Conservation (phyloP, 768 basidiomycete genomes). For the Glaciozyma antarctica region DNA sequence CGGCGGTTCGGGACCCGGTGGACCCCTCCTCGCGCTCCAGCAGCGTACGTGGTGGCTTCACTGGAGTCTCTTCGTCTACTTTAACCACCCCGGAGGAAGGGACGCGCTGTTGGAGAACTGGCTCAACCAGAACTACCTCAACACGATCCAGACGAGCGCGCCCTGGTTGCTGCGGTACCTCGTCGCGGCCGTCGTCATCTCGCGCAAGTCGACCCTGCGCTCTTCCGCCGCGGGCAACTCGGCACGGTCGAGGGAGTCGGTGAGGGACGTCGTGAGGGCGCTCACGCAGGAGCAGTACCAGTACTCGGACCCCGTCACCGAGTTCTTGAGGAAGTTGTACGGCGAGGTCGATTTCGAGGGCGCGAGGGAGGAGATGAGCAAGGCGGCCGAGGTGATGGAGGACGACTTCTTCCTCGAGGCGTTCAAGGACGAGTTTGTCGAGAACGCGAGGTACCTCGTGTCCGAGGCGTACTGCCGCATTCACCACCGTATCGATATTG, state of each 20-base stretch:
- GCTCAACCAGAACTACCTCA: slow-evolving; percentile 91
- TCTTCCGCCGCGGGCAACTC: slow-evolving; percentile 36
- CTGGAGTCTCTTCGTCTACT: slow-evolving; percentile 98
- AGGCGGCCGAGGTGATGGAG: slow-evolving; percentile 69
- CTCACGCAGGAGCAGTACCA: slow-evolving; percentile 94
- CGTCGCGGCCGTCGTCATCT: slow-evolving; percentile 82
- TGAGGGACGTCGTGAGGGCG: slow-evolving; percentile 84
- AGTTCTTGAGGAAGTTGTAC: slow-evolving; percentile 87
- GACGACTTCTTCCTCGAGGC: slow-evolving; percentile 91
- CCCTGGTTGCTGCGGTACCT: slow-evolving; percentile 95
- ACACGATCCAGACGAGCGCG: slow-evolving; percentile 91
- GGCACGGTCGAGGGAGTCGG: slow-evolving; percentile 44
- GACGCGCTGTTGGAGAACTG: slow-evolving; percentile 90
- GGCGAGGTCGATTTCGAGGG: slow-evolving; percentile 93
- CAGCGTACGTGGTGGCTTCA: slow-evolving; percentile 93
- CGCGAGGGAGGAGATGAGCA: slow-evolving; percentile 55
- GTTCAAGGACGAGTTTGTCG: slow-evolving; percentile 87
- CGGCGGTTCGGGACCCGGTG: slow-evolving; percentile 36
- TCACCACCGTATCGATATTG: slow-evolving; percentile 56
- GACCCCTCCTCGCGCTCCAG: slow-evolving; percentile 72
- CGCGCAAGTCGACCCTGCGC: slow-evolving; percentile 58
- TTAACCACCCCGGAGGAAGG: slow-evolving; percentile 86
- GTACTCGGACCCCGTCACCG: slow-evolving; percentile 85
- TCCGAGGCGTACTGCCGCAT: slow-evolving; percentile 97
- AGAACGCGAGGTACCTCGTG: slow-evolving; percentile 90